phyloP scores from a whole-genome alignment of 768 basidiomycete species.

The Leucocoprinus leucothites region DNA sequence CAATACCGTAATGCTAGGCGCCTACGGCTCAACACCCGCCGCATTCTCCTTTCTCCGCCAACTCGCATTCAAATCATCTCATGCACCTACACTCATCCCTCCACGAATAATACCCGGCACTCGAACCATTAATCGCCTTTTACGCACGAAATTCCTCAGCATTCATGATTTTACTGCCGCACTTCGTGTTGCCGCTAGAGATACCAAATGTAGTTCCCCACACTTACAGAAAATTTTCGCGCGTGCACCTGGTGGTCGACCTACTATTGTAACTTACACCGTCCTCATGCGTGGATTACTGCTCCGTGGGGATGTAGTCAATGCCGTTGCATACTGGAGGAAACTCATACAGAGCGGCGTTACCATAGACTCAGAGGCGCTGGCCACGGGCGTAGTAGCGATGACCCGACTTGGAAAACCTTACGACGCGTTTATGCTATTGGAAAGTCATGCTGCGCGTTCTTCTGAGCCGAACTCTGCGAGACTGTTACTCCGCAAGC shows the following conservation, averaged over 20 bases:
- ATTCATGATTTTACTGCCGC: conserved; percentile 46
- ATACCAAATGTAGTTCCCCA: conserved; percentile 19
- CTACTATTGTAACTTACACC: conserved; percentile 48
- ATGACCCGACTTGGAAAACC: conserved; percentile 41
- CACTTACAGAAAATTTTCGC: conserved; percentile 15
- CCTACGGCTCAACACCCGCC: conserved; percentile 36
- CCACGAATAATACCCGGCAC: neutral
- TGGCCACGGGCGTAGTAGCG: conserved; percentile 50
- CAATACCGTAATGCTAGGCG: conserved; percentile 40
- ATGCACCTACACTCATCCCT: neutral
- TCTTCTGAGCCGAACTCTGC: neutral
- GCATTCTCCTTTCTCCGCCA: conserved; percentile 45
- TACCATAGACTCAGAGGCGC: conserved; percentile 41
- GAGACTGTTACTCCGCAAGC: conserved; percentile 1
- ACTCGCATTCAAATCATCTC: conserved; percentile 20
- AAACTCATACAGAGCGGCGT: conserved; percentile 32
- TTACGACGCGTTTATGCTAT: conserved; percentile 45
- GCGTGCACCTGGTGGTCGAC: conserved; percentile 28
- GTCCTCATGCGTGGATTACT: conserved; percentile 53
- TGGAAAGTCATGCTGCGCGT: conserved; percentile 35
- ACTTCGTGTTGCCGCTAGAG: conserved; percentile 41
- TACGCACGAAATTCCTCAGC: conserved; percentile 21
- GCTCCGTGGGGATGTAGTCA: conserved; percentile 32
- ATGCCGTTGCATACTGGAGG: conserved; percentile 44
- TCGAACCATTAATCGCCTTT: conserved; percentile 1